phyloP scores from a whole-genome alignment of 441 rosid species.

The Sinapis alba region DNA sequence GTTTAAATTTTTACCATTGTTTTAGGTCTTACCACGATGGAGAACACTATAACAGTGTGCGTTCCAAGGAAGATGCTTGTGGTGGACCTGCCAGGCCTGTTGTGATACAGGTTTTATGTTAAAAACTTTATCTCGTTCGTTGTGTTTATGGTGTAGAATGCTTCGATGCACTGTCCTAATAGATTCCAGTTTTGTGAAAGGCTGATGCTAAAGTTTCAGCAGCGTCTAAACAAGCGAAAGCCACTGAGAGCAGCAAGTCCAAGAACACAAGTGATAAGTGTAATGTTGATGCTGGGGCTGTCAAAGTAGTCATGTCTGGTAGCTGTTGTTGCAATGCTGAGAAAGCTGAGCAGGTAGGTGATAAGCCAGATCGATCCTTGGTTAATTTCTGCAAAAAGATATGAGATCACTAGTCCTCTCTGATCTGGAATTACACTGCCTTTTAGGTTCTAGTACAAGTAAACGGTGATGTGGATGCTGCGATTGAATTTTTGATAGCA shows the following conservation, averaged over 20 bases:
- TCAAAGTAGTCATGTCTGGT: slow-evolving; percentile 83
- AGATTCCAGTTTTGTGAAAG: slow-evolving; percentile 67
- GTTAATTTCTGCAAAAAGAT: background rate
- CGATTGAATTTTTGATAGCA: slow-evolving; percentile 77
- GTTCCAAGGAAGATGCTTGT: slow-evolving; percentile 72
- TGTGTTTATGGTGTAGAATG: slow-evolving; percentile 7
- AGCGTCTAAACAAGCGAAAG: slow-evolving; percentile 66
- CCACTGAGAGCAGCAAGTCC: slow-evolving; percentile 51
- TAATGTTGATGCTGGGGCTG: slow-evolving; percentile 48
- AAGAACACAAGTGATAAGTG: slow-evolving; percentile 42
- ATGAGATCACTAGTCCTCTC: slow-evolving; percentile 3
- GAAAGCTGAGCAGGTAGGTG: slow-evolving; percentile 90
- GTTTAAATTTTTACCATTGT: background rate
- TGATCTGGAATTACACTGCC: slow-evolving; percentile 21
- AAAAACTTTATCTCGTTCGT: background rate
- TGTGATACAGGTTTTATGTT: slow-evolving; percentile 65
- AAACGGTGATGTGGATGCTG: slow-evolving; percentile 80
- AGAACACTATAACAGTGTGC: slow-evolving; percentile 89
- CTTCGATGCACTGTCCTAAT: slow-evolving; percentile 45
- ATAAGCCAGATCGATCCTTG: slow-evolving; percentile 9
- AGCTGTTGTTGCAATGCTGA: slow-evolving; percentile 66
- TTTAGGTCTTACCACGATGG: slow-evolving; percentile 92
- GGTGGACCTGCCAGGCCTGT: slow-evolving; percentile 73
- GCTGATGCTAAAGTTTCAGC: slow-evolving; percentile 86
- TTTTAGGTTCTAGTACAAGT: slow-evolving; percentile 75